These are phyloP conservation scores for Capronia epimyces DNA, from an alignment of 2,329 filamentous ascomycete genomes.

Conservation along the genomic window DNA sequence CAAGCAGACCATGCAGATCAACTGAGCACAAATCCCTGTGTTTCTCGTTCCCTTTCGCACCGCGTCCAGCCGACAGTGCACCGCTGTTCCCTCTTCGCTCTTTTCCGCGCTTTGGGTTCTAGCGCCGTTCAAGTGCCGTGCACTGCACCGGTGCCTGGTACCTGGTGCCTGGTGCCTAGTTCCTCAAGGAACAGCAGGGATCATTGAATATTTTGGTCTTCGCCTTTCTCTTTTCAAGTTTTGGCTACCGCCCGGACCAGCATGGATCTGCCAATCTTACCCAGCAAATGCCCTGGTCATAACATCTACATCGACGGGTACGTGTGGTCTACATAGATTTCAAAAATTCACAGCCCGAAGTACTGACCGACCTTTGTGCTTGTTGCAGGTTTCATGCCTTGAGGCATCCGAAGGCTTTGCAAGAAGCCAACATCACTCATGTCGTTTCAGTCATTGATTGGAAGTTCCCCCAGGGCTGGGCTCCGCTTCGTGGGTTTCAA, in stretches of 20 bases:
- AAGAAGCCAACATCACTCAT: conserved; percentile 74
- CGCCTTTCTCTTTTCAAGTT: background rate
- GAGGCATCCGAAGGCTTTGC: conserved; percentile 63
- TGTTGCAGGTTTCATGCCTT: conserved; percentile 68
- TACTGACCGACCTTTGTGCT: conserved; percentile 19
- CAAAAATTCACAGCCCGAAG: background rate
- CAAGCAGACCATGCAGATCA: no score
- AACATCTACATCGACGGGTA: conserved; percentile 78
- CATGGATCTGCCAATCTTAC: conserved; percentile 23
- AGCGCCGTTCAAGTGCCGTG: background rate
- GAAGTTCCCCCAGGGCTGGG: conserved; percentile 47
- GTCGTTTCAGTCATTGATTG: conserved; percentile 75
- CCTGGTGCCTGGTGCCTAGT: background rate
- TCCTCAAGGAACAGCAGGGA: background rate
- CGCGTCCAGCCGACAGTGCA: background rate
- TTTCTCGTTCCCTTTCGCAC: no score
- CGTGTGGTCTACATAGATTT: conserved; percentile 2
- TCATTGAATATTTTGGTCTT: background rate
- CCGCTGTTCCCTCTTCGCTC: background rate
- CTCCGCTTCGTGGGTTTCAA: conserved; percentile 56
- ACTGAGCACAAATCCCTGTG: no score
- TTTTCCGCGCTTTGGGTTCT: background rate
- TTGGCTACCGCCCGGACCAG: background rate
- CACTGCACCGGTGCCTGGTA: background rate
- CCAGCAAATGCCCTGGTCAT: conserved; percentile 53